A percentile compares a stretch with the other conserved stretches of the same genome.
Evolutionary conservation across 805 yeast species (phyloP).

Genomic region (Saccharomycopsis fodiens): DNA sequence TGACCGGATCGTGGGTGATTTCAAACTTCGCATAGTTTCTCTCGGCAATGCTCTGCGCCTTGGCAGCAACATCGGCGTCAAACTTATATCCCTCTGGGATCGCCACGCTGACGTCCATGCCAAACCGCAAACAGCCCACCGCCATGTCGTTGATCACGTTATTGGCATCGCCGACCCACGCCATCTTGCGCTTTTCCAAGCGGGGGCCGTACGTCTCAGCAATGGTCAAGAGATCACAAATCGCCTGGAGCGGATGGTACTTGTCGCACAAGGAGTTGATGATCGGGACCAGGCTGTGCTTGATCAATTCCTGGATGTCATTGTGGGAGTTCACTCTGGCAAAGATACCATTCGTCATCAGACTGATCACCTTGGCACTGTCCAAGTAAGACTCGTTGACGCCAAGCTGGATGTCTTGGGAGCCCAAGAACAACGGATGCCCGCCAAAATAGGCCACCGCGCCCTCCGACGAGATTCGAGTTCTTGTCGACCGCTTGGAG

Average conservation of each 20-base stretch:
- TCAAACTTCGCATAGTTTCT: constrained; percentile 47
- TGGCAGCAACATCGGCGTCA: constrained; percentile 42
- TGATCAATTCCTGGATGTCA: constrained; percentile 71
- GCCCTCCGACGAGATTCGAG: constrained; percentile 90
- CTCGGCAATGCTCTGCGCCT: constrained; percentile 45
- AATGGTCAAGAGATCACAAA: constrained; percentile 82
- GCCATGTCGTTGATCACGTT: constrained; percentile 92
- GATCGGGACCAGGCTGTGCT: constrained; percentile 81
- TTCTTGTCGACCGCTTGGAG: constrained; percentile 89
- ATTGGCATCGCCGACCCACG: constrained; percentile 97
- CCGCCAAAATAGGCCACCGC: constrained; percentile 92
- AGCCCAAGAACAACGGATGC: constrained; percentile 93
- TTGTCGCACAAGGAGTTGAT: constrained; percentile 90
- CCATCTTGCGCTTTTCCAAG: constrained; percentile 46
- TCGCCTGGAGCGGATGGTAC: constrained; percentile 93
- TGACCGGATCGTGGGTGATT: constrained; percentile 63
- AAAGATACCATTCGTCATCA: constrained; percentile 94
- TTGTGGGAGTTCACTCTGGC: constrained; percentile 89
- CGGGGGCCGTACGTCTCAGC: constrained; percentile 62
- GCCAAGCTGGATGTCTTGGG: constrained; percentile 93
- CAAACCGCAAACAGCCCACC: constrained; percentile 76
- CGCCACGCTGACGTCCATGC: constrained; percentile 78
- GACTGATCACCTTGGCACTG: constrained; percentile 80
- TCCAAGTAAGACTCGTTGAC: constrained; percentile 89
- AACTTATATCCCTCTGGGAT: constrained; percentile 72